Base-by-base conservation (phyloP, 495 filamentous ascomycete genomes). In the Astrothelium macrocarpum region DNA sequence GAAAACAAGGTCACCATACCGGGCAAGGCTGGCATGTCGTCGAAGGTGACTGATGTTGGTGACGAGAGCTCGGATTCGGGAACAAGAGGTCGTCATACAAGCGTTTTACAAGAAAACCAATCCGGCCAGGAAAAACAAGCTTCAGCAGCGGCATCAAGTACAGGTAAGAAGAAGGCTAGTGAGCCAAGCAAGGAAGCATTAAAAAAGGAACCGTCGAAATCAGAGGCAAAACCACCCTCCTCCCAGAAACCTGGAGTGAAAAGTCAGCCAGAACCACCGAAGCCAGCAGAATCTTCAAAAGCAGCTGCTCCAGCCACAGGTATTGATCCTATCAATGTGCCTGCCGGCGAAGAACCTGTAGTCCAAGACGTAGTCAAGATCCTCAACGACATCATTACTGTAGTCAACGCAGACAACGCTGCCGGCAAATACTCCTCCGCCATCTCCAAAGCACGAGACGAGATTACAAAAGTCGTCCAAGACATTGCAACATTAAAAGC, bases 281-380 rank as follows among this genome's bases (percentile, higher is more conserved):
- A 53, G 25, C 10, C 61, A 26, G 65, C 56, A 20, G 70, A 72
- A 49, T 58, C 64, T 62, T 49, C 74, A 18, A 64, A 64, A 20
- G 61, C 75, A 1, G 67, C 69, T 16, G 59, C 68, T 67, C 79
- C 87, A 28, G 78, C 86, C 1, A 75, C 81, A 49, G 82, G 81
- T 18, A 88, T 97, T 64, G 89, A 93, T 69, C 83, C 88, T 32
- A 72, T 96, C 32, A 81, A 84, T 59, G 80, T 92, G 42, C 78
- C 80, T 60, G 82, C 86, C 67, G 89, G 89, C 62, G 83, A 87
- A 63, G 94, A 97, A 69, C 86, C 90, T 3, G 79, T 96, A 26
- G 89, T 97, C 3, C 90, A 95, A 75, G 90, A 97, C 71, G 78
- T 98, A n/a, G 88, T 94, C 62, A 93, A 89, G 77, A 91, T 94